Conservation (phyloP, 1,139 yeast species). For the Candida sanyaensis region DNA sequence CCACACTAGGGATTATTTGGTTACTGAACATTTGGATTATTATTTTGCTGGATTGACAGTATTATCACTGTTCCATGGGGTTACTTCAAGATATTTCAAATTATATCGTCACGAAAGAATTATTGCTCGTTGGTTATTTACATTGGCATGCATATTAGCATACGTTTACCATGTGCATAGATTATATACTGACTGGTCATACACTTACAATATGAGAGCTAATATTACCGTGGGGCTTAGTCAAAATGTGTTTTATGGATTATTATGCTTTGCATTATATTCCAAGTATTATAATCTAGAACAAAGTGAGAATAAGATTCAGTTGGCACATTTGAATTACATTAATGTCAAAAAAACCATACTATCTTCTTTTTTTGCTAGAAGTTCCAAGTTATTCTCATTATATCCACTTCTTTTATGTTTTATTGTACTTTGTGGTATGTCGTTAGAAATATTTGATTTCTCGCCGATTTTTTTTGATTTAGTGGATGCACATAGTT, state of each 20-base stretch:
- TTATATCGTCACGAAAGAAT: slow-evolving; percentile 46
- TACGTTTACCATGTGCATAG: slow-evolving; percentile 68
- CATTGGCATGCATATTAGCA: slow-evolving; percentile 44
- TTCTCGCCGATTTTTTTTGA: slow-evolving; percentile 69
- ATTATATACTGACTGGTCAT: slow-evolving; percentile 77
- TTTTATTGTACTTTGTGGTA: slow-evolving; percentile 62
- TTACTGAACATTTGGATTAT: slow-evolving; percentile 87
- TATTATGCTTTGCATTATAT: slow-evolving; percentile 36
- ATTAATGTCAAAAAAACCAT: slow-evolving; percentile 23
- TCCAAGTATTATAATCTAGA: slow-evolving; percentile 32
- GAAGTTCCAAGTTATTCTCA: slow-evolving; percentile 42
- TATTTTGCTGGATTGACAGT: slow-evolving; percentile 93
- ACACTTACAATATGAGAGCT: slow-evolving; percentile 92
- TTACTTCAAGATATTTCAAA: slow-evolving; percentile 58
- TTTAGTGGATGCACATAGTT: slow-evolving; percentile 86
- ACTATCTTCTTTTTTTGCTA: slow-evolving; percentile 34
- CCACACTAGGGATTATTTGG: slow-evolving; percentile 77
- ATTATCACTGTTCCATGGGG: slow-evolving; percentile 71
- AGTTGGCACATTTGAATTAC: slow-evolving; percentile 29
- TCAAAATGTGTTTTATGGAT: slow-evolving; percentile 56
- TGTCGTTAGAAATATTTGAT: slow-evolving; percentile 87
- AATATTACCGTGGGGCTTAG: slow-evolving; percentile 76
- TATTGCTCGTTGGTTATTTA: slow-evolving; percentile 31
- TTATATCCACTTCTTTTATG: slow-evolving; percentile 49
- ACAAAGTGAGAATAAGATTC: slow-evolving; percentile 9